Conservation (phyloP, 2,329 filamentous ascomycete species). For the Claviceps pazoutovae region DNA sequence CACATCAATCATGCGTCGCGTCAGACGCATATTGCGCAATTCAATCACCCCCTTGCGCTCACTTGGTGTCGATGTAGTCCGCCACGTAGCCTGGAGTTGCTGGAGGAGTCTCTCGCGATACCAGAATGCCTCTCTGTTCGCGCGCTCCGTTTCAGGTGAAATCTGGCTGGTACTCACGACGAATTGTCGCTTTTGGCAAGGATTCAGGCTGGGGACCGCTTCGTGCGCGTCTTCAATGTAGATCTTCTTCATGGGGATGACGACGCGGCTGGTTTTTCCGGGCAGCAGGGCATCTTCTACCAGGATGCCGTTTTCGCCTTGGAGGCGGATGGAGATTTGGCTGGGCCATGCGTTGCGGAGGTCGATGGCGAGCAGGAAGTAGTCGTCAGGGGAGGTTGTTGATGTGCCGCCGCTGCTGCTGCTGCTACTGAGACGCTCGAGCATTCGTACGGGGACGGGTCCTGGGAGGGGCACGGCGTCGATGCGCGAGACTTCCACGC, state of each 20-base stretch:
- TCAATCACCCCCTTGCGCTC: constrained; percentile 55
- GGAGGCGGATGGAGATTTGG: constrained; percentile 53
- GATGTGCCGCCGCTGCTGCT: constrained; percentile 11
- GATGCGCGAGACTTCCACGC: constrained; percentile 66
- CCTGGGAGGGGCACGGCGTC: constrained; percentile 64
- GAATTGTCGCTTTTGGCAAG: constrained; percentile 77
- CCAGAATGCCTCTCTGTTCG: constrained; percentile 77
- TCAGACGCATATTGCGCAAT: constrained; percentile 60
- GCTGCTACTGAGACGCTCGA: constrained; percentile 30
- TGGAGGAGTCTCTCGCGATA: constrained; percentile 72
- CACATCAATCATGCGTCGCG: constrained; percentile 66
- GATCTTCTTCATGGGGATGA: constrained; percentile 62
- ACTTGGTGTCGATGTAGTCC: constrained; percentile 31
- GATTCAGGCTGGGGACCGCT: constrained; percentile 66
- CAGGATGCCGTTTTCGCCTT: constrained; percentile 33
- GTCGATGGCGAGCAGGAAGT: constrained; percentile 71
- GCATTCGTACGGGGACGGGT: constrained; percentile 47
- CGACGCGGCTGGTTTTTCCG: constrained; percentile 57
- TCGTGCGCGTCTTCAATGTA: constrained; percentile 65
- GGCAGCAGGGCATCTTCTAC: constrained; percentile 47
- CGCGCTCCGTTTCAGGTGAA: constrained; percentile 64
- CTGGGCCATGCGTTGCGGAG: constrained; percentile 83
- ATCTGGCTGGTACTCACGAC: constrained; percentile 72
- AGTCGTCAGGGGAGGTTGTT: constrained; percentile 26
- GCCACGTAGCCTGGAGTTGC: constrained; percentile 58